phyloP scores from a whole-genome alignment of 805 yeast genomes.

The Yueomyces sinensis region DNA sequence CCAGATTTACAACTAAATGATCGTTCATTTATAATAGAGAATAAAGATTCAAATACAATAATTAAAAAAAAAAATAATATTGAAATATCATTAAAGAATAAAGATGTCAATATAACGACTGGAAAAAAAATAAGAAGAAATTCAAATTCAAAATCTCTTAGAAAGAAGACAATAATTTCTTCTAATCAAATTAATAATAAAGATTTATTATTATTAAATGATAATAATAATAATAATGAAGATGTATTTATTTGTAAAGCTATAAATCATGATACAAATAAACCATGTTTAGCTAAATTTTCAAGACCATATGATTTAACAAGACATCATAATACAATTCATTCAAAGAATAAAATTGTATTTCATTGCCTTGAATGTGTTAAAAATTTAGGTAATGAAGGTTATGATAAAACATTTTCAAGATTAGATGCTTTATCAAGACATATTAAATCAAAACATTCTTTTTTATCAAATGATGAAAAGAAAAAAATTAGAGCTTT shows the following conservation, averaged over 20 bases:
- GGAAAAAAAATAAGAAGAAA: no score
- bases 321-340: slow-evolving; percentile 93
- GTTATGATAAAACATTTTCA: slow-evolving; percentile 66
- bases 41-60: no score
- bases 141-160: no score
- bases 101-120: no score
- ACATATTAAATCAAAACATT: slow-evolving; percentile 87
- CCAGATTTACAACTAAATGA: no score
- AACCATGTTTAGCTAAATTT: slow-evolving; percentile 34
- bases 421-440: slow-evolving; percentile 90
- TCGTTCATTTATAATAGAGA: no score
- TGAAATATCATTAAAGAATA: no score
- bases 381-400: slow-evolving; percentile 26
- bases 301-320: slow-evolving; percentile 91
- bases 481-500: slow-evolving; percentile 60
- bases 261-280: slow-evolving; percentile 15
- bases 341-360: slow-evolving; percentile 73
- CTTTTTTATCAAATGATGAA: slow-evolving; percentile 34
- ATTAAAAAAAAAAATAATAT: no score
- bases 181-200: no score
- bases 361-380: slow-evolving; percentile 81
- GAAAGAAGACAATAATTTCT: no score
- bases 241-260: slow-evolving; percentile 7
- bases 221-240: not conserved
- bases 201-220: no score